Conservation (phyloP, 768 basidiomycete species). For the Russula dissimulans region DNA sequence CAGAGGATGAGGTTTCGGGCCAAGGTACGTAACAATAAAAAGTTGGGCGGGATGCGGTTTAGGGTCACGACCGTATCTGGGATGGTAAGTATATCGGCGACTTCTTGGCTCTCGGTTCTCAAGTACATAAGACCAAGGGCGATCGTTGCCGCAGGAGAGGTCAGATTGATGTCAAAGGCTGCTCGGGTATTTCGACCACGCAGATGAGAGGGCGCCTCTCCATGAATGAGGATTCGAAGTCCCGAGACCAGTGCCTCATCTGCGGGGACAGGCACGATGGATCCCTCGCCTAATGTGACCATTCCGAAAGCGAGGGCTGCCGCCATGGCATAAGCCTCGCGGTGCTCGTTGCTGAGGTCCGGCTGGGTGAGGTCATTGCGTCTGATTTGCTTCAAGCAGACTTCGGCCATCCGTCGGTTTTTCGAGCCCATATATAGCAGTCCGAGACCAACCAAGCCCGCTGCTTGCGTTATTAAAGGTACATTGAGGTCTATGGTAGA, state of each 20-base stretch:
- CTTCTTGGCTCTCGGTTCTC: slow-evolving; percentile 70
- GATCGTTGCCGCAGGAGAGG: slow-evolving; percentile 84
- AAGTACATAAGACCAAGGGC: slow-evolving; percentile 92
- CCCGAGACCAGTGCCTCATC: slow-evolving; percentile 62
- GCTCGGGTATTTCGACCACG: slow-evolving; percentile 32
- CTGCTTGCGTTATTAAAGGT: slow-evolving; percentile 79
- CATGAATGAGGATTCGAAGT: slow-evolving; percentile 67
- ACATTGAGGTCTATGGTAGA: slow-evolving; percentile 86
- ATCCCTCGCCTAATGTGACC: slow-evolving; percentile 90
- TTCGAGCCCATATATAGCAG: slow-evolving; percentile 83
- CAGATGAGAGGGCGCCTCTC: slow-evolving; percentile 42
- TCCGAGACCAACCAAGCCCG: slow-evolving; percentile 81
- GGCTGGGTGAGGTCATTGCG: slow-evolving; percentile 68
- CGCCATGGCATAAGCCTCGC: slow-evolving; percentile 86
- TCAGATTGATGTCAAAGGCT: slow-evolving; percentile 78
- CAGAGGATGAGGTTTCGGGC: slow-evolving; percentile 79
- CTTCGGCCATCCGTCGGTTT: slow-evolving; percentile 87
- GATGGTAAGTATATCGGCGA: slow-evolving; percentile 77
- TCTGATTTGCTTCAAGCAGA: slow-evolving; percentile 77
- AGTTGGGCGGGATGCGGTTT: slow-evolving; percentile 81
- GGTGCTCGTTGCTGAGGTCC: slow-evolving; percentile 79
- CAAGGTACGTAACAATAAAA: slow-evolving; percentile 74
- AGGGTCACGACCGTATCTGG: slow-evolving; percentile 74
- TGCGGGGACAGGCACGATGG: slow-evolving; percentile 49
- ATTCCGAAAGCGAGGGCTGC: slow-evolving; percentile 90